Conservation (phyloP, 2,329 filamentous ascomycete species). For the Dryadomyces quercivorus region DNA sequence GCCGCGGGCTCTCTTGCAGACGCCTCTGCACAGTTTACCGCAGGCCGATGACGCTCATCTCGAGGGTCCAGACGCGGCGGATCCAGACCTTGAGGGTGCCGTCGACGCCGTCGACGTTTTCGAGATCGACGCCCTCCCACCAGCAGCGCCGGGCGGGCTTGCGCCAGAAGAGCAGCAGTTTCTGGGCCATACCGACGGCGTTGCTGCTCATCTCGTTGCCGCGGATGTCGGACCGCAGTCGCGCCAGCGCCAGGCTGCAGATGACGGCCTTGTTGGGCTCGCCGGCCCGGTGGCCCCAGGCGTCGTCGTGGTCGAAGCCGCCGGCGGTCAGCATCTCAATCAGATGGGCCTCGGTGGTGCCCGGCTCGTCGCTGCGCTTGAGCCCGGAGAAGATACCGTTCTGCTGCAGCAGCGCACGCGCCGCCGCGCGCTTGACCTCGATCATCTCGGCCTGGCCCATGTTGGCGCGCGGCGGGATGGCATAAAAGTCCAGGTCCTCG, state of each 20-base stretch:
- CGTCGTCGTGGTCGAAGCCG: slow-evolving; percentile 91
- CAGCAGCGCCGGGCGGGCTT: slow-evolving; percentile 94
- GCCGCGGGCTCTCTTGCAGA: background rate
- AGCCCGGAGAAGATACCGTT: slow-evolving; percentile 93
- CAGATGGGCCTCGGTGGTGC: slow-evolving; percentile 92
- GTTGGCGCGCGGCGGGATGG: slow-evolving; percentile 74
- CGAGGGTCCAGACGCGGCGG: slow-evolving; percentile 90
- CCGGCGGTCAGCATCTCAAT: slow-evolving; percentile 99
- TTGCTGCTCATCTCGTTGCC: slow-evolving; percentile 63
- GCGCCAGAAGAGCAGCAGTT: slow-evolving; percentile 92
- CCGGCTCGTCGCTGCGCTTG: slow-evolving; percentile 87
- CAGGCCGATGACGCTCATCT: slow-evolving; percentile 91
- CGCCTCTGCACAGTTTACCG: slow-evolving; percentile 35
- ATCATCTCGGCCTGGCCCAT: slow-evolving; percentile 88
- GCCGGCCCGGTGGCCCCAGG: slow-evolving; percentile 91
- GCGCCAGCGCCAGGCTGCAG: slow-evolving; percentile 86
- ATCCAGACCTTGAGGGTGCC: slow-evolving; percentile 98
- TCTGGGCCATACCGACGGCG: slow-evolving; percentile 95
- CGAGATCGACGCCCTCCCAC: slow-evolving; percentile 96
- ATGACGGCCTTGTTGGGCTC: slow-evolving; percentile 98
- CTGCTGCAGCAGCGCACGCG: slow-evolving; percentile 73
- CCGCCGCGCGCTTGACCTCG: slow-evolving; percentile 86
- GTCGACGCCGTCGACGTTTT: slow-evolving; percentile 79
- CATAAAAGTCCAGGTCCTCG: slow-evolving; percentile 96
- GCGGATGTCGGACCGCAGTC: slow-evolving; percentile 83